Evolutionary conservation across 2,329 filamentous ascomycete species (phyloP).

Genomic region (Rhexocercosporidium sp.): DNA sequence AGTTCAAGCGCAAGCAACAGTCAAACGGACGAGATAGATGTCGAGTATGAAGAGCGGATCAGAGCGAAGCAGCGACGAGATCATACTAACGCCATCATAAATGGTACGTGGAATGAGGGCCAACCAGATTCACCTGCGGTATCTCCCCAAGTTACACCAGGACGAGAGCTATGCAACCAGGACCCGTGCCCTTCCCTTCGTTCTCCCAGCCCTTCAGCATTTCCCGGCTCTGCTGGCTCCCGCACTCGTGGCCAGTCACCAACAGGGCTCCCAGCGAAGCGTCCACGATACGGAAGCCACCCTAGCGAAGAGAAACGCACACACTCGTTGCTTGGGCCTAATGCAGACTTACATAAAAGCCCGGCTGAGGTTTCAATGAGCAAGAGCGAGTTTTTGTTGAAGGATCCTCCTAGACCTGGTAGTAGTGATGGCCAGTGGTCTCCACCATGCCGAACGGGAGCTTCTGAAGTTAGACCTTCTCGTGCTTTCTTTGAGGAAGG

Average conservation of each 20-base stretch:
- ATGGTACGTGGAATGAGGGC: constrained; percentile 66
- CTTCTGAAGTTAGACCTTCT: constrained; percentile 15
- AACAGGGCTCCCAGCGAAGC: constrained; percentile 24
- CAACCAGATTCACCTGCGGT: constrained; percentile 61
- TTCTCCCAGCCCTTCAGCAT: constrained; percentile 18
- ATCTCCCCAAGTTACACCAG: constrained; percentile 31
- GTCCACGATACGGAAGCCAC: constrained; percentile 34
- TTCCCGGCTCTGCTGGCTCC: constrained; percentile 14
- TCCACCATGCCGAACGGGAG: constrained; percentile 26
- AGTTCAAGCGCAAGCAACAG: constrained; percentile 35
- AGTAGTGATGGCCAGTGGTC: constrained; percentile 38
- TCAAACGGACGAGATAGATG: constrained; percentile 33
- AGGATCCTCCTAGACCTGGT: constrained; percentile 8
- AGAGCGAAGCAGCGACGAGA: constrained; percentile 46
- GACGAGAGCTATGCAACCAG: constrained; percentile 24
- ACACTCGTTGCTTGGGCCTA: constrained; percentile 38
- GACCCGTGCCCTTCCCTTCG: constrained; percentile 21
- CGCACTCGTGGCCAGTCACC: constrained; percentile 28
- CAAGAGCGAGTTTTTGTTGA: constrained; percentile 10
- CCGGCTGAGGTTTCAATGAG: constrained; percentile 31
- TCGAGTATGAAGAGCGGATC: constrained; percentile 39
- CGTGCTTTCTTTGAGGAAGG: constrained; percentile 32
- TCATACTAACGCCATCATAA: constrained; percentile 59
- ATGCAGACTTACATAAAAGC: constrained; percentile 28
- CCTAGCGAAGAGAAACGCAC: constrained; percentile 36